Base-by-base conservation (phyloP, 1,139 yeast genomes). In the Kurtzmaniella natalensis region DNA sequence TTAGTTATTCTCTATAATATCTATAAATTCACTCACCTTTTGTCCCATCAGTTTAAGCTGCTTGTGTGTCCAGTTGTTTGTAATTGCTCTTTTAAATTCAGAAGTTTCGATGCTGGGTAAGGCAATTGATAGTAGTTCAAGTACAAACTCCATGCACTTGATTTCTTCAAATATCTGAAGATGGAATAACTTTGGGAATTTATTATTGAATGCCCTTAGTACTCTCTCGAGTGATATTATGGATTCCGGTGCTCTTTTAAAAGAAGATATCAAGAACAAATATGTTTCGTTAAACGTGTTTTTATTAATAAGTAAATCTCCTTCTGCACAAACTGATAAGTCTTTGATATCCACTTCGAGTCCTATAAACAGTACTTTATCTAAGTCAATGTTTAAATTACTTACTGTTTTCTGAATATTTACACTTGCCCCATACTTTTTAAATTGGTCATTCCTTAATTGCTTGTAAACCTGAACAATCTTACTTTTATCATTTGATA, bases 351-450 rank as follows among this genome's bases (percentile, higher is more conserved):
- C 44, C 5, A 65, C 53, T 5, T 47, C 48, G 17, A 68, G 38
- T 0, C 74, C 74, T 21, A 64, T 57, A 40, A 64, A 68, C 13
- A 40, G 45, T 6, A 57, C 34, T 3, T 25, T 28, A 3, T 30
- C 34, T 4, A 1, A 44, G 39, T 7, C 11, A 4, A 17, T 26
- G 15, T 41, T 36, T 7, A 44, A 25, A 16, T 33, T 31, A 38
- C 51, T 49, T 3, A 53, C 42, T 0, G 85, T 75, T 47, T 88
- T 89, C 7, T 59, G 55, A 6, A 61, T 57, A 41, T 86, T 86
- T 5, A 80, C 66, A 13, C 43, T 53, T 0, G 86, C 79, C 3
- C 89, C 89, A 51, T 74, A 82, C 1, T 64, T 64, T 1, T 59
- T 53, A 31, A 81, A 71, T 0, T 70, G 71, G 2, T 51, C 35